Percentiles rank a stretch among this genome's conserved stretches.
Conservation (phyloP, 257 asterid genomes). For the Jasminum sambac region DNA sequence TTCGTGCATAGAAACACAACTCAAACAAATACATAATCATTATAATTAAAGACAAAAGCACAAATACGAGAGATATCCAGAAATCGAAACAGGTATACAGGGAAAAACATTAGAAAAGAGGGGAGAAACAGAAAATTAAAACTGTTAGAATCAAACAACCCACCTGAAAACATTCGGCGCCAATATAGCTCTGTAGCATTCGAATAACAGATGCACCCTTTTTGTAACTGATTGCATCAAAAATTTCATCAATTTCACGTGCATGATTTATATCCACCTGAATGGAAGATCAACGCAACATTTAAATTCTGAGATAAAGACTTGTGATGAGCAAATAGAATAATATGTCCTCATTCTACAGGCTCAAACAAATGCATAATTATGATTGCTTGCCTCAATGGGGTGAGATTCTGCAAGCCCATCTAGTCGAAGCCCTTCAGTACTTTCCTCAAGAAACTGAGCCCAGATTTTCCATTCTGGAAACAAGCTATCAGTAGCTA, state of each 20-base stretch:
- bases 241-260: constrained; percentile 88
- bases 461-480: constrained; percentile 97
- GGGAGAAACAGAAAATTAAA: neutral
- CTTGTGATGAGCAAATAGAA: neutral
- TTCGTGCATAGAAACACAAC: constrained; percentile 7
- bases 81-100: neutral
- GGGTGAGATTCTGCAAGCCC: constrained; percentile 95
- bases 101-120: neutral
- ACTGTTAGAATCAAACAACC: constrained; percentile 18
- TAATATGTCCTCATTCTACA: too few species aligned
- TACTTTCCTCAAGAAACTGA: constrained; percentile 83
- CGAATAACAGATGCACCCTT: constrained; percentile 96
- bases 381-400: constrained; percentile 59
- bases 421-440: constrained; percentile 88
- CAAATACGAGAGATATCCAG: neutral
- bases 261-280: constrained; percentile 94
- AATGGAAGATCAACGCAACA: constrained; percentile 26
- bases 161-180: constrained; percentile 88
- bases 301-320: constrained; percentile 22
- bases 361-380: neutral
- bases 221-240: constrained; percentile 91
- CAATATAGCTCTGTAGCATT: constrained; percentile 95
- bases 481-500: constrained; percentile 83
- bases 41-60: neutral
- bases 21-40: constrained; percentile 3